Base-by-base conservation (phyloP, 1,284 basidiomycete genomes). In the Cystobasidiaceae sp. region DNA sequence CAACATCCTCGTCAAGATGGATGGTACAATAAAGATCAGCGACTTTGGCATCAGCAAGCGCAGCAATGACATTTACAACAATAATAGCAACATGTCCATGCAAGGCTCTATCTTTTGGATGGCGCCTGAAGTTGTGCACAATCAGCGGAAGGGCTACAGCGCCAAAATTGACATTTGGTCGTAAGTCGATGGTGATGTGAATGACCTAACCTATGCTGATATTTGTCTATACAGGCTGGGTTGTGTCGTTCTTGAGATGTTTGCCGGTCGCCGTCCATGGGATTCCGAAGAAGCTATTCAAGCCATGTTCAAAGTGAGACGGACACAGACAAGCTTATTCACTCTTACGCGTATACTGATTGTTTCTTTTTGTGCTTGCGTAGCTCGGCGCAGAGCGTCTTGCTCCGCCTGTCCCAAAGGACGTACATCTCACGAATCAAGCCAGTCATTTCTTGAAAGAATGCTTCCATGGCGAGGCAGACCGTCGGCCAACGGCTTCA, bases 101-200 rank as follows among this genome's bases (percentile, higher is more conserved):
- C 90, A 93, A 77, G 96, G 96, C 19, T 93, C 91, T 17, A 88
- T 97, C 50, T 98, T 97, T 77, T 99, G 96, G 79, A 99, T 98
- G 94, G 94, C 96, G 6, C 96, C 94, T 1, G 94, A 99, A 79
- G 91, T 98, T 39, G 85, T 94, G 25, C 85, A 86, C 34, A 85
- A 88, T 73, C 85, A 86, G 73, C 86, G 86, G 34, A 76, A 78
- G 62, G 81, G 90, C 0, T 98, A 98, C 77, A 92, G 89, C 71
- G 91, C 88, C 72, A 98, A 98, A 78, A 87, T 97, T 37, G 96
- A 98, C 75, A 97, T 98, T 70, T 98, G 94, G 96, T 64, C 61
- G 66, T 67, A 23, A 49, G 66, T 66, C n/a, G 8, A 34, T 23
- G 4, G 11, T 19, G 8, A 3, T 55, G 17, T 39, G 30, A 17